Evolutionary conservation across 345 rosid species (phyloP).

Genomic region (Raphanus sativus): DNA sequence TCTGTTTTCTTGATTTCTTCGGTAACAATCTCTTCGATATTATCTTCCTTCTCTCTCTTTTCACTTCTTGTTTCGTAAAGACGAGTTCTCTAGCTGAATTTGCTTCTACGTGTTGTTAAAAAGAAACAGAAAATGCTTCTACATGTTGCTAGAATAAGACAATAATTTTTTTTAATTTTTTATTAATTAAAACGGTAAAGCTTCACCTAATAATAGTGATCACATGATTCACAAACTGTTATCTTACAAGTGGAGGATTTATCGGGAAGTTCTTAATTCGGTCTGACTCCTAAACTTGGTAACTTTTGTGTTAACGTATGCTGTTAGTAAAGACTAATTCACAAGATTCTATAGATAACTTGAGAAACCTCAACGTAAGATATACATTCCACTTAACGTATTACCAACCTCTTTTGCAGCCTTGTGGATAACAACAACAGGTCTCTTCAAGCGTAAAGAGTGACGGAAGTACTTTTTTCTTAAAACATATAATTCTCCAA

Average conservation of each 20-base stretch:
- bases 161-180: background rate
- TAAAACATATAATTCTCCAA: background rate
- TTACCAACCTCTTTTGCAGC: constrained; percentile 30
- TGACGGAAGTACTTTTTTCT: background rate
- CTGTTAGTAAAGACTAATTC: constrained; percentile 3
- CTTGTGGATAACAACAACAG: constrained; percentile 27
- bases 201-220: constrained; percentile 18
- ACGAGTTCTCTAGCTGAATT: background rate
- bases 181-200: background rate
- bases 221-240: constrained; percentile 16
- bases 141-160: background rate
- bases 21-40: background rate
- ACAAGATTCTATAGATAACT: constrained; percentile 15
- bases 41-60: background rate
- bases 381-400: constrained; percentile 31
- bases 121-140: background rate
- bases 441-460: background rate
- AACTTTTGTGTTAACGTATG: constrained; percentile 22
- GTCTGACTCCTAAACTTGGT: background rate
- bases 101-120: constrained; percentile 7
- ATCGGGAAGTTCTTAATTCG: background rate
- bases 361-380: constrained; percentile 29
- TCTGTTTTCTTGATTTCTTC: background rate
- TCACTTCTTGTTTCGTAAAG: background rate
- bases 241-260: background rate